Evolutionary conservation across 768 basidiomycete genomes (phyloP).

Genomic region (Dacryopinax spathularia): DNA sequence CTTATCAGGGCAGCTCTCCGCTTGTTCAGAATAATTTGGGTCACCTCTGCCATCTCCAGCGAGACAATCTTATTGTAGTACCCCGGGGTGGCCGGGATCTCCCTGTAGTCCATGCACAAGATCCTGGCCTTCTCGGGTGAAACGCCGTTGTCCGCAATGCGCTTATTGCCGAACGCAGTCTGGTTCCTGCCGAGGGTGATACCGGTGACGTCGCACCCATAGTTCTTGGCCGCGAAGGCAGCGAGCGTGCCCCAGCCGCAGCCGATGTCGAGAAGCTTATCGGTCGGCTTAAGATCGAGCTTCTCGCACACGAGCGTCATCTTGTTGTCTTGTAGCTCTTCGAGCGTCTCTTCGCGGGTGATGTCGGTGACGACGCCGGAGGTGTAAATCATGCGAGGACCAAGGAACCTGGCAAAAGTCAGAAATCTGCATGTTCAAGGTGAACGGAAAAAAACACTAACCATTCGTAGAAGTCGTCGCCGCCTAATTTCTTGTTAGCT

Average conservation of each 20-base stretch:
- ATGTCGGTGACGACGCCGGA: constrained; percentile 72
- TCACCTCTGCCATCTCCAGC: constrained; percentile 93
- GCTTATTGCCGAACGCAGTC: constrained; percentile 78
- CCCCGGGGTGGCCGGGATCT: constrained; percentile 56
- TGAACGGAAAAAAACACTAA: constrained; percentile 17
- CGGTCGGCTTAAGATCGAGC: constrained; percentile 71
- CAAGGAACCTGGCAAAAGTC: constrained; percentile 55
- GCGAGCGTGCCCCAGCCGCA: constrained; percentile 96
- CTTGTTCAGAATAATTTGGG: neutral
- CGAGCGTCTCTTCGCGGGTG: constrained; percentile 63
- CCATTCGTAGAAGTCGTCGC: constrained; percentile 94
- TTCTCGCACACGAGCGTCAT: constrained; percentile 90
- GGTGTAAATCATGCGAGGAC: constrained; percentile 94
- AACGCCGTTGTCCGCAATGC: constrained; percentile 70
- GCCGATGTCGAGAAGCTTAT: constrained; percentile 73
- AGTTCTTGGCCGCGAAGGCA: constrained; percentile 94
- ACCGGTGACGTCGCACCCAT: constrained; percentile 88
- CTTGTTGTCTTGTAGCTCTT: constrained; percentile 96
- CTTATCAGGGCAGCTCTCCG: neutral
- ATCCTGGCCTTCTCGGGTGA: constrained; percentile 65
- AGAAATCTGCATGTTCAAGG: constrained; percentile 2
- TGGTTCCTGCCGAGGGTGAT: constrained; percentile 87
- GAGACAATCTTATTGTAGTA: constrained; percentile 88
- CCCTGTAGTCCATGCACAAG: constrained; percentile 83
- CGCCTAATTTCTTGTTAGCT: constrained; percentile 33